These are phyloP conservation scores for Hanseniaspora thailandica DNA, from an alignment of 805 yeast genomes.

Conservation along the genomic window DNA sequence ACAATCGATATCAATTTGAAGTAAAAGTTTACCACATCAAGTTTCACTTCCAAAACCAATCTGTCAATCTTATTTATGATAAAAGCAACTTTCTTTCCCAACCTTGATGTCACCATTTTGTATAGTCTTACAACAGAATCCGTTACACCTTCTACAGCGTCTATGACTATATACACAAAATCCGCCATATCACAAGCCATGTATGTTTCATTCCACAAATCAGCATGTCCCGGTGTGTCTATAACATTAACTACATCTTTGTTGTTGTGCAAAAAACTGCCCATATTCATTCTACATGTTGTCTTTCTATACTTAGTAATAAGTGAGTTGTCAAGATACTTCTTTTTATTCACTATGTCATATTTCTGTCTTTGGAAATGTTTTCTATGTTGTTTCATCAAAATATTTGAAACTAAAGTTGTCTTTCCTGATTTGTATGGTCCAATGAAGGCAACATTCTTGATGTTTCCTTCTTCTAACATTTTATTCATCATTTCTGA, in stretches of 20 bases:
- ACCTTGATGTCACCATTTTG: constrained; percentile 37
- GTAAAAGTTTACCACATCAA: constrained; percentile 66
- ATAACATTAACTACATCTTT: constrained; percentile 46
- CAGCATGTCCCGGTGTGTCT: constrained; percentile 88
- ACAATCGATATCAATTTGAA: constrained; percentile 51
- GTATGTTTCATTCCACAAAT: constrained; percentile 66
- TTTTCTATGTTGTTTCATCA: constrained; percentile 49
- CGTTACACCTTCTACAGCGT: constrained; percentile 72
- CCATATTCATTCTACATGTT: constrained; percentile 50
- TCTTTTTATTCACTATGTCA: constrained; percentile 5
- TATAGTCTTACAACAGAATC: constrained; percentile 36
- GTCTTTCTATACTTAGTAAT: constrained; percentile 63
- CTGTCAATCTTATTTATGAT: constrained; percentile 77
- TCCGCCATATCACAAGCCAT: constrained; percentile 53
- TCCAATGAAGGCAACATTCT: constrained; percentile 75
- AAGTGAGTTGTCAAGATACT: constrained; percentile 57
- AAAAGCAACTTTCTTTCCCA: constrained; percentile 45
- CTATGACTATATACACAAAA: constrained; percentile 48
- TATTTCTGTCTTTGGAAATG: constrained; percentile 21
- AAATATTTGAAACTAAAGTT: constrained; percentile 54
- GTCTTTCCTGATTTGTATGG: constrained; percentile 80
- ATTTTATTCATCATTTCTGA: constrained; percentile 29
- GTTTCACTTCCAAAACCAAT: constrained; percentile 61
- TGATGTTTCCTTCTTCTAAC: constrained; percentile 39
- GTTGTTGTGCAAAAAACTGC: constrained; percentile 48